These are phyloP conservation scores for Nakazawaea wickerhamii DNA, from an alignment of 805 yeast species.

Conservation along the genomic window DNA sequence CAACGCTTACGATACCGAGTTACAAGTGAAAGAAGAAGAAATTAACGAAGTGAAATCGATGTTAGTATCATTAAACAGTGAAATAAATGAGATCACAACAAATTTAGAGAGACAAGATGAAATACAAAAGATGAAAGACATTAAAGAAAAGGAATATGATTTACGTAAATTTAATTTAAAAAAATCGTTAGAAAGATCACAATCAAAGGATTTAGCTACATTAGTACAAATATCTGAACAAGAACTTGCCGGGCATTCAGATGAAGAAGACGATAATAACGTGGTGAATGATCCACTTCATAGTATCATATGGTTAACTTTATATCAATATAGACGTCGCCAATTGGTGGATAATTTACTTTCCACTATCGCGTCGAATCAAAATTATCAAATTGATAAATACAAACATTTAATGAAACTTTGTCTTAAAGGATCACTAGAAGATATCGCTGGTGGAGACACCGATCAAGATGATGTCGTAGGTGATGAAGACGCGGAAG, in stretches of 20 bases:
- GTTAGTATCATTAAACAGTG: constrained; percentile 26
- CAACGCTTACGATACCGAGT: constrained; percentile 48
- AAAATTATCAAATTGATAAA: constrained; percentile 54
- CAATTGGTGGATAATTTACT: constrained; percentile 45
- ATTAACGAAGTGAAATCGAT: constrained; percentile 24
- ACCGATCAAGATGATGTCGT: constrained; percentile 4
- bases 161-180: constrained; percentile 14
- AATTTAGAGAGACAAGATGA: constrained; percentile 28
- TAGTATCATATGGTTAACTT: constrained; percentile 38
- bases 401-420: constrained; percentile 35
- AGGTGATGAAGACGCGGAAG: not conserved
- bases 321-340: constrained; percentile 49
- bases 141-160: constrained; percentile 11
- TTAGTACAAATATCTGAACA: constrained; percentile 34
- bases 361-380: constrained; percentile 33
- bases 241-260: constrained; percentile 16
- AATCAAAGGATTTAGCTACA: constrained; percentile 39
- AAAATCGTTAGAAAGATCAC: constrained; percentile 33
- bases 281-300: constrained; percentile 18
- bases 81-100: constrained; percentile 24
- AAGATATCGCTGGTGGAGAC: not conserved
- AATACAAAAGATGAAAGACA: constrained; percentile 17
- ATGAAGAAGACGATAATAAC: constrained; percentile 12
- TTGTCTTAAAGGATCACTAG: constrained; percentile 11
- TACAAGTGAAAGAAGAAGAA: constrained; percentile 37